These are phyloP conservation scores for Rhodotorula sp. DNA, from an alignment of 1,284 basidiomycete genomes.

Conservation along the genomic window DNA sequence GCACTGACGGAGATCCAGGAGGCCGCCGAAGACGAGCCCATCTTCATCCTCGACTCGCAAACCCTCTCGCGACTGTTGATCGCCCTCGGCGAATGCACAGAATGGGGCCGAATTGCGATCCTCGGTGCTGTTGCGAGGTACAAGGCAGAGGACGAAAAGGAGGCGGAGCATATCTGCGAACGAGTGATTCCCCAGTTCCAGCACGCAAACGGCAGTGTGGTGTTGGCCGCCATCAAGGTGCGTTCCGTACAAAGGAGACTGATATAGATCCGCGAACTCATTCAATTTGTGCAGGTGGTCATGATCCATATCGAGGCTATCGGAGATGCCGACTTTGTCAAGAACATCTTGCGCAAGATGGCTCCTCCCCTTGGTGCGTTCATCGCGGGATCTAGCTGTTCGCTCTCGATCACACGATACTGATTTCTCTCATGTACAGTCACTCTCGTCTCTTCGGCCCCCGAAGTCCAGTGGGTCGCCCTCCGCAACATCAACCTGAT, in stretches of 20 bases:
- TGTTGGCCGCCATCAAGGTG: constrained; percentile 90
- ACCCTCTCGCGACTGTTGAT: constrained; percentile 88
- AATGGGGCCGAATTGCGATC: constrained; percentile 96
- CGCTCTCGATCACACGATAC: background rate
- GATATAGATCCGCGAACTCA: background rate
- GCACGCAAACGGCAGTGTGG: constrained; percentile 91
- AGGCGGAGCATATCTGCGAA: constrained; percentile 98
- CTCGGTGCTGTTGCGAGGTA: constrained; percentile 83
- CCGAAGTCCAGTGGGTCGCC: constrained; percentile 90
- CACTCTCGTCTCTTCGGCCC: constrained; percentile 60
- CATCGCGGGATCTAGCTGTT: background rate
- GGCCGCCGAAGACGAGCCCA: constrained; percentile 51
- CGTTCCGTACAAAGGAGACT: constrained; percentile 30
- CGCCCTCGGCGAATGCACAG: constrained; percentile 95
- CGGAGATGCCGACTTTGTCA: constrained; percentile 77
- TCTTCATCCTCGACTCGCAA: constrained; percentile 76
- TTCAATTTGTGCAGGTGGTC: constrained; percentile 63
- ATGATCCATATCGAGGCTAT: constrained; percentile 93
- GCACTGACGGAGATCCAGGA: constrained; percentile 92
- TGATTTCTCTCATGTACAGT: constrained; percentile 46
- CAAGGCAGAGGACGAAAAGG: constrained; percentile 77
- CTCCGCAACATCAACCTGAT: constrained; percentile 94
- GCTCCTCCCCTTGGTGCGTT: constrained; percentile 75
- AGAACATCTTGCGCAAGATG: constrained; percentile 91
- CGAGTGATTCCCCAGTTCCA: constrained; percentile 98